Conservation (phyloP, 176 grass and related monocot genomes). For the Sorghum bicolor region Sorghum_bicolor_NCBIv3 NC_012871.2:44068501-44069000, state of each 20-base stretch:
- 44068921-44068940: constrained; percentile 98
- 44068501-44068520: constrained; percentile 70
- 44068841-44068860: constrained; percentile 56
- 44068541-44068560: constrained; percentile 59
- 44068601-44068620: constrained; percentile 64
- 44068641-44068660: constrained; percentile 83
- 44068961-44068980: constrained; percentile 90
- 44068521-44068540: constrained; percentile 72
- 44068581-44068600: constrained; percentile 49
- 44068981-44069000: constrained; percentile 78
- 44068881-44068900: constrained; percentile 45
- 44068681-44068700: constrained; percentile 96
- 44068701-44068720: constrained; percentile 99
- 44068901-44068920: constrained; percentile 83
- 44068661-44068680: constrained; percentile 92
- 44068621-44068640: constrained; percentile 64
- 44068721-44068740: constrained; percentile 60
- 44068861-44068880: constrained; percentile 44
- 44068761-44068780: constrained; percentile 48
- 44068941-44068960: constrained; percentile 74
- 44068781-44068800: constrained; percentile 66
- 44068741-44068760: constrained; percentile 59
- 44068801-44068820: constrained; percentile 26
- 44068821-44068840: constrained; percentile 41
- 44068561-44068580: constrained; percentile 69